A percentile compares a stretch with the other conserved stretches of the same genome.
These are phyloP conservation scores for Closterium sp. DNA, from an alignment of 139 green algal species.

Conservation along the genomic window DNA sequence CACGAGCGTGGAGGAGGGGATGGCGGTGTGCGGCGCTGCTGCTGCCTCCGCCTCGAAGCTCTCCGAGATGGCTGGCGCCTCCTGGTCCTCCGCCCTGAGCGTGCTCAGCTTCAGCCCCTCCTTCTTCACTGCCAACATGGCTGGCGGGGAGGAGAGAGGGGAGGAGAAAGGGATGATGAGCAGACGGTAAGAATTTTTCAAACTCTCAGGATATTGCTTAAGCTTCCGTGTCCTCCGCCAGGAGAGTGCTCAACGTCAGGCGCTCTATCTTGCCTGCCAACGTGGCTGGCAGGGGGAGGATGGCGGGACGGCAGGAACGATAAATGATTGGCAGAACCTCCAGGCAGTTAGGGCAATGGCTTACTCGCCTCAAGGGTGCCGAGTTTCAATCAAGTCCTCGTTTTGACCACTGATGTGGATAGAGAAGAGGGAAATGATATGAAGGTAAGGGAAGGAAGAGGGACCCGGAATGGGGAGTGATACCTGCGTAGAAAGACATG, in stretches of 20 bases:
- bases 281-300: background rate
- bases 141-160: background rate
- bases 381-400: too few species aligned
- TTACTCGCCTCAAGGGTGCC: too few species aligned
- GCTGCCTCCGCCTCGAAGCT: background rate
- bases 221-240: background rate
- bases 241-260: background rate
- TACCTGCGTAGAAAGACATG: too few species aligned
- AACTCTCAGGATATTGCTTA: background rate
- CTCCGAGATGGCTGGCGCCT: background rate
- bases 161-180: too few species aligned
- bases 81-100: background rate
- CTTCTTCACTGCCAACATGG: background rate
- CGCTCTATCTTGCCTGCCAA: background rate
- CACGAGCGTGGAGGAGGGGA: slow-evolving; percentile 26
- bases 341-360: too few species aligned
- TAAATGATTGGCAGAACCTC: too few species aligned
- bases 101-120: background rate
- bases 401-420: too few species aligned
- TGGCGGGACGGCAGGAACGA: too few species aligned
- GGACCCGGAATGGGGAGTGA: background rate
- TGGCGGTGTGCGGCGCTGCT: background rate
- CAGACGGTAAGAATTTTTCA: background rate
- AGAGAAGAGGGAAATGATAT: too few species aligned
- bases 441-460: background rate